A percentile compares a stretch with the other conserved stretches of the same genome.
These are phyloP conservation scores for Incumbomyces delicatus DNA, from an alignment of 2,329 filamentous ascomycete genomes.

Conservation along the genomic window DNA sequence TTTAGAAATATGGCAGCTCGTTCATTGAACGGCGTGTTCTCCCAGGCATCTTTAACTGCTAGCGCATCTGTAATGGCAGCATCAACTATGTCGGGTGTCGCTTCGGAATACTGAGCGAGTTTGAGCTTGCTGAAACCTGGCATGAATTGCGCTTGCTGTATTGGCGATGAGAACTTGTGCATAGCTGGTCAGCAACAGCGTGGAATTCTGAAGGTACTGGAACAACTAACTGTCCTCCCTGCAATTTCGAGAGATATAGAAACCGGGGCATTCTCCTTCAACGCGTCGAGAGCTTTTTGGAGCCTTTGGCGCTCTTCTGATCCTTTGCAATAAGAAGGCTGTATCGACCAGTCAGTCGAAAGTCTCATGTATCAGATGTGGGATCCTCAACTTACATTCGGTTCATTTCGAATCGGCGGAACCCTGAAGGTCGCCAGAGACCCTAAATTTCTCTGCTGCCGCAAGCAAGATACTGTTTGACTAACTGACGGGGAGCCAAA, in stretches of 20 bases:
- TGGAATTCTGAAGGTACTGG: too few relatives aligned
- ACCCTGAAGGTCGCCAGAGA: not conserved
- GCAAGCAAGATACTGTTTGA: too few relatives aligned
- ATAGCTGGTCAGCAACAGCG: too few relatives aligned
- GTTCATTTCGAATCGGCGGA: not conserved
- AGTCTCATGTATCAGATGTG: too few relatives aligned
- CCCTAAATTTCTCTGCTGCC: conserved; percentile 18
- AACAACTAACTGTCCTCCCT: not conserved
- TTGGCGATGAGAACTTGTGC: too few relatives aligned
- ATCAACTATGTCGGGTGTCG: not conserved
- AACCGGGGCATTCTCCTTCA: not conserved
- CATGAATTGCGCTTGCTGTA: not conserved
- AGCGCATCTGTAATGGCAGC: conserved; percentile 7
- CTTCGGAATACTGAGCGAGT: not conserved
- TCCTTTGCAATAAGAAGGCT: not conserved
- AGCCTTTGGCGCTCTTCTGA: not conserved
- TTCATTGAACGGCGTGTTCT: conserved; percentile 6
- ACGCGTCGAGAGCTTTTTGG: not conserved
- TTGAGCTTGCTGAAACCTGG: not conserved
- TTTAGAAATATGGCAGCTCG: conserved; percentile 8
- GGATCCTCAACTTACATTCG: not conserved
- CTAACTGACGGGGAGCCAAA: too few relatives aligned
- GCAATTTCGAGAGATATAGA: not conserved
- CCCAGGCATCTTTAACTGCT: conserved; percentile 7
- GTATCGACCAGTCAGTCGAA: too few relatives aligned